Evolutionary conservation across 352 stramenopile genomes (phyloP), one percentile per base, ranked within the genome.

Genomic region (Pythium folliculosum): DNA sequence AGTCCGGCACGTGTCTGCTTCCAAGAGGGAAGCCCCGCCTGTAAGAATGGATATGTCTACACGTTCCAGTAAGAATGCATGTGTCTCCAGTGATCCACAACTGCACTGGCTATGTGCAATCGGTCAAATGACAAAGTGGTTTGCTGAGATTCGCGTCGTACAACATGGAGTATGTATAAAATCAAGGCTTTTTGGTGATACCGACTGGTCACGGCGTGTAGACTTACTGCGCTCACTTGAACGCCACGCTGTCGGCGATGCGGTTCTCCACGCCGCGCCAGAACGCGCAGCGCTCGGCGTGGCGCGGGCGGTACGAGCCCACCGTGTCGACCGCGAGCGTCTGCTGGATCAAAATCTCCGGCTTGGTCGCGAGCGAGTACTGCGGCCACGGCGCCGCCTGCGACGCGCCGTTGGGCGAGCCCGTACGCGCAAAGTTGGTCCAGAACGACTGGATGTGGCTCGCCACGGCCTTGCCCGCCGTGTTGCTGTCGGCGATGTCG

Each of bases 241-340:
- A 43, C 37, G 37, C 37, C 10, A 43, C 37, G 37, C 37, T 43
- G 37, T 43, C 37, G 37, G 37, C 37, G n/a, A 67, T 44, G 27
- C 60, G 60, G 8, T 40, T 7, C 9, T 67, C 60, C 1, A 67
- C 49, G 2, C 21, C 17, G 35, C 38, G 37, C 59, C 59, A 65
- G 48, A 65, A 65, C 32, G 59, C 59, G 17, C 59, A 65, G 30
- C 59, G 59, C 32, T 49, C 48, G 7, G 30, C 49, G 59, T 65
- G 59, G 4, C 22, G 13, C 30, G 59, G n/a, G 5, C 17, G 35
- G 16, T 58, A 30, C 23, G 59, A 25, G 21, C 59, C 59, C 12
- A n/a, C 30, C 7, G 48, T 51, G 27, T 58, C 59, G 9, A 56
- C 5, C 1, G 6, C 48, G 5, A 58, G 32, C 17, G 13, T 48